Base-by-base conservation (phyloP, 108 stramenopile species). In the Tribonema minus region DNA sequence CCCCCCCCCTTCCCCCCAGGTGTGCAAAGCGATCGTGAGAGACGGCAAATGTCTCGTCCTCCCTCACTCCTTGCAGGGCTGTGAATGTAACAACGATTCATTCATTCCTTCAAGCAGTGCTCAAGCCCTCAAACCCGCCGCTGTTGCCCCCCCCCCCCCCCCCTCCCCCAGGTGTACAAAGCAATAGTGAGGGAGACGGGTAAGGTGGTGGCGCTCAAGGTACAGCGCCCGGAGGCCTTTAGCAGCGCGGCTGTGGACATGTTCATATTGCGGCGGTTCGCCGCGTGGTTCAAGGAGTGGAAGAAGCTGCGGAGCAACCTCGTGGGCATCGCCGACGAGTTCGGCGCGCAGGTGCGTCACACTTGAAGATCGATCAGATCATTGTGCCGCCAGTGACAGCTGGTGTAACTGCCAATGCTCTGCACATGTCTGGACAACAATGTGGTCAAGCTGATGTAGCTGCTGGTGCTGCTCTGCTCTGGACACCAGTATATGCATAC, bases 341-440 rank as follows among this genome's bases (percentile, higher is more conserved):
- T 96, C 76, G 93, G 93, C 35, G 85, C 90, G 81, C 92, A 93
- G 75, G n/a, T n/a, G n/a, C n/a, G n/a, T n/a, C n/a, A n/a, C n/a
- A n/a, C n/a, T n/a, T n/a, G n/a, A n/a, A n/a, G n/a, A n/a, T n/a
- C n/a, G n/a, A n/a, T n/a, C n/a, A n/a, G n/a, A n/a, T n/a, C n/a
- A n/a, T n/a, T n/a, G n/a, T n/a, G n/a, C n/a, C n/a, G n/a, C n/a
- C n/a, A n/a, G n/a, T n/a, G n/a, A n/a, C n/a, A n/a, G n/a, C n/a
- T n/a, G n/a, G n/a, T n/a, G n/a, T n/a, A n/a, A n/a, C n/a, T n/a
- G n/a, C n/a, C n/a, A n/a, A n/a, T n/a, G n/a, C n/a, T n/a, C n/a
- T n/a, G n/a, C n/a, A n/a, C n/a, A n/a, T n/a, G n/a, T n/a, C n/a
- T n/a, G n/a, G n/a, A n/a, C n/a, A n/a, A n/a, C n/a, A n/a, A n/a